These are phyloP conservation scores for Spergularia bocconei DNA, from an alignment of 148 eudicot species.

Conservation along the genomic window DNA sequence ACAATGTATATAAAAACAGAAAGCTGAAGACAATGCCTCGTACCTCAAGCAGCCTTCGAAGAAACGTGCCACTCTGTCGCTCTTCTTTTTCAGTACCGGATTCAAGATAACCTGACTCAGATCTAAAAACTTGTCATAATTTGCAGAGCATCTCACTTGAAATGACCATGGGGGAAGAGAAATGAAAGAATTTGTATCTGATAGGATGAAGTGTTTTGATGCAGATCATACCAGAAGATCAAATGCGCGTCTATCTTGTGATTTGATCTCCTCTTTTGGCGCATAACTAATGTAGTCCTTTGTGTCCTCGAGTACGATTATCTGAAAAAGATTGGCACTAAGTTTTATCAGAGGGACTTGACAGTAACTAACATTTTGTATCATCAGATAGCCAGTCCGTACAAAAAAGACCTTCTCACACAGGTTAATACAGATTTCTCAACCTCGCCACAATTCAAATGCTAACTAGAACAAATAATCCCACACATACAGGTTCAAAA, in stretches of 20 bases:
- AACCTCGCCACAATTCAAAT: neutral
- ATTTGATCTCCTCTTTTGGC: slow-evolving; percentile 65
- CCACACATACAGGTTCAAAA: neutral
- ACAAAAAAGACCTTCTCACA: neutral
- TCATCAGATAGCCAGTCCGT: neutral
- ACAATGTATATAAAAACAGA: neutral
- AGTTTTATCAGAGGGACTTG: neutral
- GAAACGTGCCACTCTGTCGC: slow-evolving; percentile 69
- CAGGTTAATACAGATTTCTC: neutral
- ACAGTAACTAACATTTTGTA: neutral
- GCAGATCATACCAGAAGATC: slow-evolving; percentile 79
- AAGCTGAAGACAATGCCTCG: slow-evolving; percentile 4
- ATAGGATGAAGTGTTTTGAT: neutral
- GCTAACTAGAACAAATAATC: neutral
- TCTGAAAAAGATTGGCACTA: slow-evolving; percentile 37
- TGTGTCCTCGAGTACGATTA: slow-evolving; percentile 88
- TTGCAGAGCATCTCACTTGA: slow-evolving; percentile 7
- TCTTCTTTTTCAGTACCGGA: slow-evolving; percentile 67
- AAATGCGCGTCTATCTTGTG: slow-evolving; percentile 71
- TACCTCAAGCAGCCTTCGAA: slow-evolving; percentile 98
- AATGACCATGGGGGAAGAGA: neutral
- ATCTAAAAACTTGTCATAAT: slow-evolving; percentile 27
- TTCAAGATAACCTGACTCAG: slow-evolving; percentile 80
- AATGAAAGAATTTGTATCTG: slow-evolving; percentile 4
- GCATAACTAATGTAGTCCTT: slow-evolving; percentile 75